Conservation (phyloP, 1,284 basidiomycete species). For the Somion occarium region DNA sequence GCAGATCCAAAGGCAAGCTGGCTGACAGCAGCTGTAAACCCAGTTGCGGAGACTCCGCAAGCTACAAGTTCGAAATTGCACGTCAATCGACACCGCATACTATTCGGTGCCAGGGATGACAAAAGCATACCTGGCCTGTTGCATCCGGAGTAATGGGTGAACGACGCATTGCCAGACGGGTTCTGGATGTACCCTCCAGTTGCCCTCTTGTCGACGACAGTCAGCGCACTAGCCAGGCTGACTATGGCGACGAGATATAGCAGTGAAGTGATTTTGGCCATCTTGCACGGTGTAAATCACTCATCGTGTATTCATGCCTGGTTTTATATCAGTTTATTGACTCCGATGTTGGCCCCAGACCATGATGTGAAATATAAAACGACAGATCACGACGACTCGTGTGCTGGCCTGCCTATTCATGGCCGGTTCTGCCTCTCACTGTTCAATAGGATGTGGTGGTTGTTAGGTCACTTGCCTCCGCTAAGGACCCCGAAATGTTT, state of each 20-base stretch:
- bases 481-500: background rate
- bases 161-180: conserved; percentile 45
- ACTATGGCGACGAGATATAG: conserved; percentile 16
- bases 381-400: background rate
- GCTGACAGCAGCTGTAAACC: conserved; percentile 52
- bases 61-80: conserved; percentile 34
- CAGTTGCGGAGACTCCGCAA: conserved; percentile 45
- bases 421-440: background rate
- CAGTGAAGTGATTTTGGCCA: conserved; percentile 8
- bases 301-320: background rate
- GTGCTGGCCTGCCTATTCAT: background rate
- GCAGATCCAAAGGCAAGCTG: conserved; percentile 50
- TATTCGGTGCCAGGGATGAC: background rate
- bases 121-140: conserved; percentile 33
- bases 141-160: conserved; percentile 53
- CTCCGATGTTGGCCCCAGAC: background rate
- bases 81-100: background rate
- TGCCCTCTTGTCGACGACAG: conserved; percentile 24
- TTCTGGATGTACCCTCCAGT: conserved; percentile 49
- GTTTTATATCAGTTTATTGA: background rate
- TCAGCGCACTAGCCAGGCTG: conserved; percentile 14
- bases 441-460: background rate
- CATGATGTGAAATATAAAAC: background rate
- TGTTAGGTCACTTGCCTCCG: background rate
- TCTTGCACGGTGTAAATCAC: background rate